These are phyloP conservation scores for Schwanniomyces pseudopolymorphus DNA, from an alignment of 805 yeast species.

Conservation along the genomic window DNA sequence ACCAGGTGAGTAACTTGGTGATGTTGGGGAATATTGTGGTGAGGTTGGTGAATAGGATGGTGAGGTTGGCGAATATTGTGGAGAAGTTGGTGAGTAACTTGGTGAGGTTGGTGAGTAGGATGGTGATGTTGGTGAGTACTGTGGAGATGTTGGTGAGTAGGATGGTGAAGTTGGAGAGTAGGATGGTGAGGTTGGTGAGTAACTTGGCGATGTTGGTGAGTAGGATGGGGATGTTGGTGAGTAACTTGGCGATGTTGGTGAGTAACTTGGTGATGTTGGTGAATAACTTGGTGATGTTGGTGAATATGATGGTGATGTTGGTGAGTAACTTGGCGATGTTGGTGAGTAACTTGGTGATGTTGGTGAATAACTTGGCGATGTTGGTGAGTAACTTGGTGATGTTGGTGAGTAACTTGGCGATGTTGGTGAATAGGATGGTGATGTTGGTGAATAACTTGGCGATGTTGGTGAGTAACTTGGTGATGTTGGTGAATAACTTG, in stretches of 20 bases:
- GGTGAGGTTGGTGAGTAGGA: slow-evolving; percentile 60
- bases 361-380: slow-evolving; percentile 74
- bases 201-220: slow-evolving; percentile 73
- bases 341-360: slow-evolving; percentile 79
- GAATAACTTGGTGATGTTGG: slow-evolving; percentile 71
- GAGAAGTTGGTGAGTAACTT: slow-evolving; percentile 46
- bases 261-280: slow-evolving; percentile 79
- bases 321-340: slow-evolving; percentile 63
- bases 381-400: slow-evolving; percentile 58
- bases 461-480: slow-evolving; percentile 68
- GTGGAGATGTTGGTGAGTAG: slow-evolving; percentile 77
- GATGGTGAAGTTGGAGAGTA: slow-evolving; percentile 74
- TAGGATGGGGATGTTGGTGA: slow-evolving; percentile 80
- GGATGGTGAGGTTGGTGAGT: slow-evolving; percentile 66
- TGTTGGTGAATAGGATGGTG: slow-evolving; percentile 71
- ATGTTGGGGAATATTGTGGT: slow-evolving; percentile 61
- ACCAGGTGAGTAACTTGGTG: slow-evolving; percentile 49
- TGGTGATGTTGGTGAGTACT: slow-evolving; percentile 75
- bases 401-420: slow-evolving; percentile 61
- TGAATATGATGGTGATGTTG: slow-evolving; percentile 57
- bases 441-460: slow-evolving; percentile 67
- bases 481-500: slow-evolving; percentile 73
- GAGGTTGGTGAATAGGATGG: slow-evolving; percentile 60
- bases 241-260: slow-evolving; percentile 71
- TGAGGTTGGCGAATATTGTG: slow-evolving; percentile 58